Percentiles rank a stretch among this genome's conserved stretches.
Conservation (phyloP, 1,284 basidiomycete species). For the Tilletiaria anomala region DNA sequence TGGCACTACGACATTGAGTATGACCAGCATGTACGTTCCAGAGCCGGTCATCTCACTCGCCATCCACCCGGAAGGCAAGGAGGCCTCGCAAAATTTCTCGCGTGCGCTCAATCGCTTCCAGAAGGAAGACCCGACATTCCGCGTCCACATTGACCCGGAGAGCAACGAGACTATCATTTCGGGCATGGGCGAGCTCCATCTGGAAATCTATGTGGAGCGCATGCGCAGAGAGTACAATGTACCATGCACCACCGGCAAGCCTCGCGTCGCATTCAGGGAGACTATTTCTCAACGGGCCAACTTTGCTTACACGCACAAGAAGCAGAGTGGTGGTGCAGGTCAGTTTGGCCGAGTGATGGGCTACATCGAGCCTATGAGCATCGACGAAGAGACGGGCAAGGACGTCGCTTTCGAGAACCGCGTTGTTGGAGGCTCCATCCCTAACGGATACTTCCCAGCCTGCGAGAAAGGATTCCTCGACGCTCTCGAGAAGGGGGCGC, state of each 20-base stretch:
- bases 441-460: conserved; percentile 79
- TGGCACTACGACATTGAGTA: conserved; percentile 33
- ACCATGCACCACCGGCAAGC: conserved; percentile 84
- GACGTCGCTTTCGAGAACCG: conserved; percentile 76
- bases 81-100: conserved; percentile 70
- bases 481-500: conserved; percentile 75
- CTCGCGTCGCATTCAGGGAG: conserved; percentile 92
- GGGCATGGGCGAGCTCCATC: conserved; percentile 96
- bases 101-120: conserved; percentile 94
- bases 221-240: conserved; percentile 97
- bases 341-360: conserved; percentile 91
- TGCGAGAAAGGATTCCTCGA: conserved; percentile 95
- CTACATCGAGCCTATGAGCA: conserved; percentile 73
- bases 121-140: conserved; percentile 98
- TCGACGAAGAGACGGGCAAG: conserved; percentile 62
- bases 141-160: conserved; percentile 84
- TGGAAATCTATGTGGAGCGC: conserved; percentile 98
- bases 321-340: conserved; percentile 92
- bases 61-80: conserved; percentile 77
- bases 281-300: conserved; percentile 67
- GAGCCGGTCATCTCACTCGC: conserved; percentile 95
- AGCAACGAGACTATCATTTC: conserved; percentile 99
- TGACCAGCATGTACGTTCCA: conserved; percentile 95
- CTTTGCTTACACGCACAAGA: conserved; percentile 93
- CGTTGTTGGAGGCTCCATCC: conserved; percentile 85